Evolutionary conservation across 1,139 yeast genomes (phyloP).

Genomic region (Groenewaldozyma auringiensis): DNA sequence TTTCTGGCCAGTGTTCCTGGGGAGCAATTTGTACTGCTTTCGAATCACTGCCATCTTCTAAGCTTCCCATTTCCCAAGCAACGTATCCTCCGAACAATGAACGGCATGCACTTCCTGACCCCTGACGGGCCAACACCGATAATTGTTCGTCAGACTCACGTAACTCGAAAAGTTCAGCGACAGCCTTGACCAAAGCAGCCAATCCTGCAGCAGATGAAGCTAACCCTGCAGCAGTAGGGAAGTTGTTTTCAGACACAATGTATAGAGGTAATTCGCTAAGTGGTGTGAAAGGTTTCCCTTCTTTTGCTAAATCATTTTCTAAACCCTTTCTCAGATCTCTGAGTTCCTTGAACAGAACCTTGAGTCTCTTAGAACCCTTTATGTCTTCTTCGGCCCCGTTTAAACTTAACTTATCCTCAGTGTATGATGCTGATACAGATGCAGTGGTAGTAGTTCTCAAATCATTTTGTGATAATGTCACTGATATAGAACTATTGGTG

Average conservation of each 20-base stretch:
- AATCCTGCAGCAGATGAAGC: slow-evolving; percentile 98
- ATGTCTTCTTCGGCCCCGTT: slow-evolving; percentile 70
- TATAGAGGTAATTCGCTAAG: slow-evolving; percentile 61
- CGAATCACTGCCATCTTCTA: slow-evolving; percentile 73
- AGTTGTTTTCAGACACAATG: slow-evolving; percentile 89
- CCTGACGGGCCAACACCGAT: slow-evolving; percentile 91
- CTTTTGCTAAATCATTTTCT: slow-evolving; percentile 36
- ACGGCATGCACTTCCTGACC: slow-evolving; percentile 97
- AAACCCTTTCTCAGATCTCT: slow-evolving; percentile 54
- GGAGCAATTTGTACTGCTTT: slow-evolving; percentile 90
- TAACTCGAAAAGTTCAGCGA: slow-evolving; percentile 72
- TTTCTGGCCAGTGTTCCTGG: slow-evolving; percentile 77
- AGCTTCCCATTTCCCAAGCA: slow-evolving; percentile 95
- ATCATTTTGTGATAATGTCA: slow-evolving; percentile 84
- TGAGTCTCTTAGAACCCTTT: slow-evolving; percentile 55
- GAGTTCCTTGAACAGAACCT: slow-evolving; percentile 71
- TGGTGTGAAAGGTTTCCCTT: slow-evolving; percentile 48
- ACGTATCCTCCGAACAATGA: slow-evolving; percentile 96
- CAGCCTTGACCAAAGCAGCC: slow-evolving; percentile 86
- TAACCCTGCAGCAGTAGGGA: slow-evolving; percentile 98
- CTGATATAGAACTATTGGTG: slow-evolving; percentile 91
- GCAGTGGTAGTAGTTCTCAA: slow-evolving; percentile 88
- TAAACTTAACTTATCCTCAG: slow-evolving; percentile 67
- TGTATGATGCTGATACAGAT: slow-evolving; percentile 51
- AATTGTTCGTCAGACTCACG: slow-evolving; percentile 78